phyloP scores from a whole-genome alignment of 2,329 filamentous ascomycete genomes.

The Cryphonectria nitschkei region DNA sequence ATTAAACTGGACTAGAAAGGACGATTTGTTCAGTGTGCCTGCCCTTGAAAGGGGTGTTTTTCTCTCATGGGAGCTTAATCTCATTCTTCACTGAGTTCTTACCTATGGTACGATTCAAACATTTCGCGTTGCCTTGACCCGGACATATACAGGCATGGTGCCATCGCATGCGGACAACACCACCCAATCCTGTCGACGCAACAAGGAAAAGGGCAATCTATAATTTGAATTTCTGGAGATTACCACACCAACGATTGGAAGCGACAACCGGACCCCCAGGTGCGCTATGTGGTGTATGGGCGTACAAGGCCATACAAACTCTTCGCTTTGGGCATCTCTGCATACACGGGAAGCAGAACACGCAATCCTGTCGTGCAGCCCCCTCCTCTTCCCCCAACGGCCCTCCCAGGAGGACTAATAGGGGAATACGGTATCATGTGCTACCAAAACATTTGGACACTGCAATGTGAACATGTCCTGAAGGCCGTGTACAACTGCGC shows the following conservation, averaged over 20 bases:
- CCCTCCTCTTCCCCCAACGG: too few species aligned
- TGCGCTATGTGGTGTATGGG: too few species aligned
- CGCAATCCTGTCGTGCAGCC: background rate
- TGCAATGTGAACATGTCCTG: background rate
- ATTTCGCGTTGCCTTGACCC: background rate
- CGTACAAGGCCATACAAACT: background rate
- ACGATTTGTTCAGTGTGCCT: too few species aligned
- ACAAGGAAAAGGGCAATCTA: background rate
- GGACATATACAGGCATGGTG: background rate
- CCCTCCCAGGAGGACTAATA: background rate
- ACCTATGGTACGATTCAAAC: background rate
- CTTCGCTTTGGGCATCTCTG: background rate
- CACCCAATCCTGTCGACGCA: background rate
- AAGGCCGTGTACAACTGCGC: background rate
- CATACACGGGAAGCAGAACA: background rate
- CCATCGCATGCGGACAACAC: background rate
- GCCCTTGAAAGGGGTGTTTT: too few species aligned
- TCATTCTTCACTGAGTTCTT: background rate
- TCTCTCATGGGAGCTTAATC: too few species aligned
- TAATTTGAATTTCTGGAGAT: background rate
- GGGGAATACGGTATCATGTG: background rate
- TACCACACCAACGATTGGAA: background rate
- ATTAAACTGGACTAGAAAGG: background rate
- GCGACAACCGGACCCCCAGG: too few species aligned
- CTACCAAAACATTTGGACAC: background rate